These are phyloP conservation scores for Telfairia occidentalis DNA, from an alignment of 331 rosid species.

Conservation along the genomic window DNA sequence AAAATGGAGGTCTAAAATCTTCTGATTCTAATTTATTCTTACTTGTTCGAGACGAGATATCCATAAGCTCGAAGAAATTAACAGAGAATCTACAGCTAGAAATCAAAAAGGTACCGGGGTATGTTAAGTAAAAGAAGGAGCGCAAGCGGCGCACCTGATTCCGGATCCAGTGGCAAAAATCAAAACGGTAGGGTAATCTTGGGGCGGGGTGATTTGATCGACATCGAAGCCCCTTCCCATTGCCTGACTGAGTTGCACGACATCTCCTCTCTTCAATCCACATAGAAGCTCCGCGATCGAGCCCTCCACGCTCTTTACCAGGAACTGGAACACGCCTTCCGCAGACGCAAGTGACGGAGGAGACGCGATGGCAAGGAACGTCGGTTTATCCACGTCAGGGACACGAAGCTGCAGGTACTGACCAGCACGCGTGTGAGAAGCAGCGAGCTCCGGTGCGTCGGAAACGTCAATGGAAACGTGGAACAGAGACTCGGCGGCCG, in stretches of 20 bases:
- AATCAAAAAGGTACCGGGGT: neutral
- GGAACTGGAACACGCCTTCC: constrained; percentile 61
- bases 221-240: constrained; percentile 79
- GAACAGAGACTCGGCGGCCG: constrained; percentile 77
- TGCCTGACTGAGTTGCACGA: constrained; percentile 63
- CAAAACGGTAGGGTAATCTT: constrained; percentile 42
- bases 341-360: constrained; percentile 51
- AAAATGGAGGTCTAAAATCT: neutral
- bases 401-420: constrained; percentile 86
- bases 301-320: constrained; percentile 74
- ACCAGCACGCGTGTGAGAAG: constrained; percentile 64
- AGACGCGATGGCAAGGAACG: constrained; percentile 86
- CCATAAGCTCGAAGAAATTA: neutral
- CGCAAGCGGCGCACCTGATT: constrained; percentile 47
- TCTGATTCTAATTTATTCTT: neutral
- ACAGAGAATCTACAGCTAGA: neutral
- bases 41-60: neutral
- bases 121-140: neutral
- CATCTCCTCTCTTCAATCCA: constrained; percentile 73
- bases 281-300: constrained; percentile 82
- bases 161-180: constrained; percentile 90
- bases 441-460: constrained; percentile 61
- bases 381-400: constrained; percentile 42
- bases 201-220: constrained; percentile 60
- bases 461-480: constrained; percentile 65